Percentiles rank a stretch among this genome's conserved stretches.
Evolutionary conservation across 2,329 filamentous ascomycete genomes (phyloP).

Genomic region (Helminthosporium solani): DNA sequence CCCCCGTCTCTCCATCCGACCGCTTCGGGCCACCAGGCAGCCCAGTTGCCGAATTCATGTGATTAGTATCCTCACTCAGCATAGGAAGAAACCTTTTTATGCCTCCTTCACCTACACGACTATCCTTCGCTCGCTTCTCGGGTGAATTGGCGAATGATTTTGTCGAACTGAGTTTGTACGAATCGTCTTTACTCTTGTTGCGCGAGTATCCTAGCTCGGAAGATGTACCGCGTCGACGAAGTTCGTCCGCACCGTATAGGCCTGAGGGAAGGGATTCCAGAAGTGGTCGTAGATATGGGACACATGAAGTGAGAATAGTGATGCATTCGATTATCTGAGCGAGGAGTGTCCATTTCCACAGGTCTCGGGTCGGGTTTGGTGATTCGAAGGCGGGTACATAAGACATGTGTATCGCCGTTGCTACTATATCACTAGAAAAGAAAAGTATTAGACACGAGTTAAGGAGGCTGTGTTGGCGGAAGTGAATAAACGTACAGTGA

Average conservation of each 20-base stretch:
- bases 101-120: conserved; percentile 16
- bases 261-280: conserved; percentile 36
- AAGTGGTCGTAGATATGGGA: conserved; percentile 39
- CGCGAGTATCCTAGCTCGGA: conserved; percentile 31
- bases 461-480: background rate
- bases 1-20: conserved; percentile 32
- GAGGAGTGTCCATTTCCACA: conserved; percentile 40
- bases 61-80: conserved; percentile 30
- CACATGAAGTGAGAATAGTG: conserved; percentile 38
- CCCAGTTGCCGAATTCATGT: conserved; percentile 37
- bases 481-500: conserved; percentile 24
- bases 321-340: conserved; percentile 39
- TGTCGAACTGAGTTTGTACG: conserved; percentile 32
- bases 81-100: conserved; percentile 34
- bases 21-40: conserved; percentile 34
- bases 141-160: conserved; percentile 12
- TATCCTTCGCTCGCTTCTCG: conserved; percentile 19
- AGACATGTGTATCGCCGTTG: conserved; percentile 33
- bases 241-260: conserved; percentile 34
- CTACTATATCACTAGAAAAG: conserved; percentile 33
- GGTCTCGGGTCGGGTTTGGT: conserved; percentile 25
- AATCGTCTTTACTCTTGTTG: conserved; percentile 23
- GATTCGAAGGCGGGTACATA: conserved; percentile 31
- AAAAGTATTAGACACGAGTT: background rate
- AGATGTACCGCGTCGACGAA: conserved; percentile 33